phyloP scores from a whole-genome alignment of 1,284 basidiomycete species.

The Puccinia horiana region DNA sequence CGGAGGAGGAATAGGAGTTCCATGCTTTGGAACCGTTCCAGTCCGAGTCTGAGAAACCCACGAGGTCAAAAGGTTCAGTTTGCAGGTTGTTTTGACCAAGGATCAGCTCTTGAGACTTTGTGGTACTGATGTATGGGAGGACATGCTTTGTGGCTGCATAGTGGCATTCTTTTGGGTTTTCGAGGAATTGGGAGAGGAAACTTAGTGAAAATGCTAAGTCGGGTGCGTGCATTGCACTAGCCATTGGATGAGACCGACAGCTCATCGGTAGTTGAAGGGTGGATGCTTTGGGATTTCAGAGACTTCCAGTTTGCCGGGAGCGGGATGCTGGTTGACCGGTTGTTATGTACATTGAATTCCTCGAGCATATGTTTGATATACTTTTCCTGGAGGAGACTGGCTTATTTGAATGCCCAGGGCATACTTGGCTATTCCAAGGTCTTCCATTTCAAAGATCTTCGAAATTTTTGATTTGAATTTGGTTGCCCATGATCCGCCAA shows the following conservation, averaged over 20 bases:
- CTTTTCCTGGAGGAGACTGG: not conserved
- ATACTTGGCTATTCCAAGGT: not conserved
- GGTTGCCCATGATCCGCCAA: not conserved
- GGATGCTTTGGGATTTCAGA: not conserved
- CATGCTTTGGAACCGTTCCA: conserved; percentile 10
- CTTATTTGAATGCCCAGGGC: not conserved
- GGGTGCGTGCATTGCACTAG: no score
- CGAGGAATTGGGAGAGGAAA: no score
- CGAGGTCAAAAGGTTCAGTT: not conserved
- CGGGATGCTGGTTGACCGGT: not conserved
- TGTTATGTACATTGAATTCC: not conserved
- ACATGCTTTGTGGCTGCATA: no score
- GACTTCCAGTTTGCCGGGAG: not conserved
- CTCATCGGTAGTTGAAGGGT: not conserved
- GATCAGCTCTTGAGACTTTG: not conserved
- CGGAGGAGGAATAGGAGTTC: not conserved
- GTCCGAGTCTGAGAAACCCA: conserved; percentile 10
- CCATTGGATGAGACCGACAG: not conserved
- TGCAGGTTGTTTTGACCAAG: not conserved
- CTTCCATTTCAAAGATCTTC: conserved; percentile 19
- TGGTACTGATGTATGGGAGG: not conserved
- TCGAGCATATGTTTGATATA: not conserved
- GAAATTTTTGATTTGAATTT: conserved; percentile 21
- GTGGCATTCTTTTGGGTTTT: no score
- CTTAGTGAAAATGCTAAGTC: no score